phyloP scores from a whole-genome alignment of 495 filamentous ascomycete species.

The Tuber calosporum region DNA sequence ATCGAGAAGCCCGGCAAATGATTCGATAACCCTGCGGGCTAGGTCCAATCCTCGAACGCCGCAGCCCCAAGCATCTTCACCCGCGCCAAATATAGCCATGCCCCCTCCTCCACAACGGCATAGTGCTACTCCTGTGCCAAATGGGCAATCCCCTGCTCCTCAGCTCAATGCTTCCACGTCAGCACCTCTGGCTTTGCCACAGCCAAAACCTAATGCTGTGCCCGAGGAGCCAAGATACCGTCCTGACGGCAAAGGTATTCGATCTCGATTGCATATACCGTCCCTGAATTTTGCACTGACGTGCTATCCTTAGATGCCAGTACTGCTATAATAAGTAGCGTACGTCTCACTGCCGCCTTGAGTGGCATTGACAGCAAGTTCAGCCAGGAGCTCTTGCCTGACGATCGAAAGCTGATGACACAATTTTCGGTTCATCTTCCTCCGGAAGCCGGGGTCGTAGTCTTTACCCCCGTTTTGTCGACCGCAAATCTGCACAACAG shows the following conservation, averaged over 20 bases:
- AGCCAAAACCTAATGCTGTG: slow-evolving; percentile 35
- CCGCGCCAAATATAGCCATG: slow-evolving; percentile 21
- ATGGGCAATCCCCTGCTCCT: slow-evolving; percentile 27
- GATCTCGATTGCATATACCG: slow-evolving; percentile 22
- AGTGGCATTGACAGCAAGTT: slow-evolving; percentile 60
- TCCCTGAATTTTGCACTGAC: slow-evolving; percentile 38
- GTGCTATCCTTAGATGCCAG: slow-evolving; percentile 43
- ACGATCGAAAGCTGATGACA: slow-evolving; percentile 31
- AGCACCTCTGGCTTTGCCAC: slow-evolving; percentile 1
- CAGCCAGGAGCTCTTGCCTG: slow-evolving; percentile 43
- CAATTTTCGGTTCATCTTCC: slow-evolving; percentile 38
- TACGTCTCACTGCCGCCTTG: slow-evolving; percentile 56
- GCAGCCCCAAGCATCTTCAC: slow-evolving; percentile 21
- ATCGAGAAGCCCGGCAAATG: slow-evolving; percentile 24
- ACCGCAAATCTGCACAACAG: slow-evolving; percentile 19
- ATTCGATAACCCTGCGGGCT: slow-evolving; percentile 31
- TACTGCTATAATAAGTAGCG: slow-evolving; percentile 59
- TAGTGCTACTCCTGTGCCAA: slow-evolving; percentile 30
- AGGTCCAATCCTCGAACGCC: slow-evolving; percentile 20
- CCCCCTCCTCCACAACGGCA: slow-evolving; percentile 34
- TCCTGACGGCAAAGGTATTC: slow-evolving; percentile 42
- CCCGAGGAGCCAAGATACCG: slow-evolving; percentile 38
- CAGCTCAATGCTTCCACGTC: slow-evolving; percentile 34
- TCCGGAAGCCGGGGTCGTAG: slow-evolving; percentile 27
- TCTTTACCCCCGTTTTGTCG: slow-evolving; percentile 34